These are phyloP conservation scores for Saraca asoca DNA, from an alignment of 331 rosid species.

Conservation along the genomic window DNA sequence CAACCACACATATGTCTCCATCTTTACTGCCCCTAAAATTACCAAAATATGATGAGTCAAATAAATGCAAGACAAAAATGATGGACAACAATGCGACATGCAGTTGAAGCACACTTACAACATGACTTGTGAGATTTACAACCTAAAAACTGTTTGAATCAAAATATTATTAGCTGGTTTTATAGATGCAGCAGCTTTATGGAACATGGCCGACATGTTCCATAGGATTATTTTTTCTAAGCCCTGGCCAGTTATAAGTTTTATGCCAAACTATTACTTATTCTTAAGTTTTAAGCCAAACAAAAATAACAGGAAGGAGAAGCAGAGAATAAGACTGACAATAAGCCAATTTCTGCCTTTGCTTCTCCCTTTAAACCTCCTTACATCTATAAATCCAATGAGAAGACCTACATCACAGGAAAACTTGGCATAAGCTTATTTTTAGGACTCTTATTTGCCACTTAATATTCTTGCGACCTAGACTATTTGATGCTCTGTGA, in stretches of 20 bases:
- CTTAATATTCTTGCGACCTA: too few relatives aligned
- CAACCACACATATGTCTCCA: conserved; percentile 85
- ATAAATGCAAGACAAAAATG: conserved; percentile 2
- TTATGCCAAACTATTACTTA: not conserved
- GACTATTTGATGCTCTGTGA: too few relatives aligned
- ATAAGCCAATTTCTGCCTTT: too few relatives aligned
- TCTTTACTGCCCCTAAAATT: conserved; percentile 83
- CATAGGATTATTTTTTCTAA: not conserved
- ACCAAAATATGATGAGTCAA: conserved; percentile 15
- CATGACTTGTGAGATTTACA: not conserved
- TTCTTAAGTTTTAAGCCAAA: conserved; percentile 11
- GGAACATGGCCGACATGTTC: not conserved
- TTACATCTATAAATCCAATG: too few relatives aligned
- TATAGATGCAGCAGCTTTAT: not conserved
- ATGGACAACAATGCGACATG: not conserved
- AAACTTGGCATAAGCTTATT: too few relatives aligned
- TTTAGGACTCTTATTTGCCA: too few relatives aligned
- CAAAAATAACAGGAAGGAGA: conserved; percentile 12
- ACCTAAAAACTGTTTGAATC: conserved; percentile 11
- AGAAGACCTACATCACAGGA: too few relatives aligned
- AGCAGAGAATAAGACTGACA: conserved; percentile 1
- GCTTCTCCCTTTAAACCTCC: too few relatives aligned
- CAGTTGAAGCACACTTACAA: conserved; percentile 16
- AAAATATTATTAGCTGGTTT: conserved; percentile 4
- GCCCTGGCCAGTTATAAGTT: not conserved